Evolutionary conservation across 2,329 filamentous ascomycete genomes (phyloP), one percentile per base, ranked within the genome.

Genomic region (Colletotrichum acutatum): DNA sequence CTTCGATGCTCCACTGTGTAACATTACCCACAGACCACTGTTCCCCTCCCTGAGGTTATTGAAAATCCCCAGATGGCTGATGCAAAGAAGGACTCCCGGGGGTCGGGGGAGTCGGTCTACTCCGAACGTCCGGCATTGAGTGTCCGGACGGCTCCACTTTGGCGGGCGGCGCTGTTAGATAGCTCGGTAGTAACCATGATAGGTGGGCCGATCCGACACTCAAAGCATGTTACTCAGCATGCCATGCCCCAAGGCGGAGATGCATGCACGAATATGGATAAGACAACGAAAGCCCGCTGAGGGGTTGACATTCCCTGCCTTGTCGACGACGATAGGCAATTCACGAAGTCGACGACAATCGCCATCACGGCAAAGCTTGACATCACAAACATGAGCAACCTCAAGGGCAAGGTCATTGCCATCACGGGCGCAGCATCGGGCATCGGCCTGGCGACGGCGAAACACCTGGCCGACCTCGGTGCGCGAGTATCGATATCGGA

Each of bases 371-470:
- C 19, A 22, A 49, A 49, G 19, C 3, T 1, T 49, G 32, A 34
- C 9, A 28, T 4, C 12, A 37, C 7, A 46, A 57, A 26, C 14
- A 71, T 74, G 66, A 34, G 57, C 49, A 53, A 61, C 5, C 71
- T 79, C 7, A 52, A 74, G 19, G 76, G 71, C 69, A 88, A 86
- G 78, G 82, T 87, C 58, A 83, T 88, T 71, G 85, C 84, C 66
- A 77, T 89, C 30, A 88, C 86, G 4, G 87, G 87, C 34, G 84
- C 84, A 1, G 84, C 84, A 0, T 82, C 82, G 5, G 87, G 87
- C 12, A 89, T 89, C 63, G 87, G 87, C 37, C 81, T 85, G 16
- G 84, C 84, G 12, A 85, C 85, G 11, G 84, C 86, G 9, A 79
- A 81, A 19, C 80, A 84, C 22, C 81, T 88, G 1, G 82, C 84